Base-by-base conservation (phyloP, 257 asterid genomes). In the Perilla frutescens region DNA sequence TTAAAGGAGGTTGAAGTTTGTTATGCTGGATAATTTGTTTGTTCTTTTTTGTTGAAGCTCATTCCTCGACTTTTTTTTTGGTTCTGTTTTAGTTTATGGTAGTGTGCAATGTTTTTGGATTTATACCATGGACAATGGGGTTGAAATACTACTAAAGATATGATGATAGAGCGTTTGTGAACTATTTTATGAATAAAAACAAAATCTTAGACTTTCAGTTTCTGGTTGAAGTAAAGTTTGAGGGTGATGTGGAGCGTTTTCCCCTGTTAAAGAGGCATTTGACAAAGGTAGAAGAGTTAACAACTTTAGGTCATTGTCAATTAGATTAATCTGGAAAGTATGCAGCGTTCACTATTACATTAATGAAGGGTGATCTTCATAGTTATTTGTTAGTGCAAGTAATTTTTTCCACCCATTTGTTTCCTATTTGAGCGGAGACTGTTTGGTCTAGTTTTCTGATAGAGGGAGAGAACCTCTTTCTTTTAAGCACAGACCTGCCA, bases 191-290 rank as follows among this genome's bases (percentile, higher is more conserved):
- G 26, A 59, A 54, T 7, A 6, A 66, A 8, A 34, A 36, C 37
- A 26, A 37, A 43, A 9, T 51, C 61, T 34, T 58, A 41, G 37
- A 39, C 62, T 58, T 66, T 45, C 9, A 14, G 55, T 40, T 58
- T 58, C 37, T 20, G 40, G 51, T 50, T 68, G 41, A 69, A 34
- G 53, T 63, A 40, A 68, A 20, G 70, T 59, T 66, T 37, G 47
- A n/a, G 48, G 45, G 73, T n/a, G 62, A 14, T 31, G 12, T 31
- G 63, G 40, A 71, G 40, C 50, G 58, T 71, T 66, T 39, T 66
- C 39, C 1, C 3, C 6, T 10, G 34, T 49, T 26, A 29, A 71
- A 70, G 43, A 40, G 39, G 45, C 63, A 62, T 36, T 15, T 49
- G 34, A 50, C 39, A 12, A 66, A 2, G 34, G 43, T 53, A 62